Percentiles rank a stretch among this genome's conserved stretches.
phyloP scores from a whole-genome alignment of 495 filamentous ascomycete genomes.

The Terfezia boudieri region DNA sequence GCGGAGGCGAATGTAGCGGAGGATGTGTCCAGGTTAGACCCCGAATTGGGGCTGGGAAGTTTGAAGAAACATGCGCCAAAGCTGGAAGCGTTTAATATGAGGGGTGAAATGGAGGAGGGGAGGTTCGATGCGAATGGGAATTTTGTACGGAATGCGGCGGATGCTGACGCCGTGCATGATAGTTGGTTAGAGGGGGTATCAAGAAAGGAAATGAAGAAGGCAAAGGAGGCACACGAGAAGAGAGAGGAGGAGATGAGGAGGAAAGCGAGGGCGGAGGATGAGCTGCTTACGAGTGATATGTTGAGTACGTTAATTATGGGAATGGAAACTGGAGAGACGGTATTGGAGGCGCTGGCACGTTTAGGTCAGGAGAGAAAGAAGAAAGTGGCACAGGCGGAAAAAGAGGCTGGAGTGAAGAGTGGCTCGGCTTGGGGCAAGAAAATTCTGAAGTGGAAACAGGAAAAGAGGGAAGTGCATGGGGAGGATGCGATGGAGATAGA shows the following conservation, averaged over 20 bases:
- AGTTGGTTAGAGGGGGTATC: slow-evolving; percentile 77
- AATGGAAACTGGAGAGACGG: slow-evolving; percentile 66
- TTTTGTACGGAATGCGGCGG: slow-evolving; percentile 67
- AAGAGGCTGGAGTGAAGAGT: slow-evolving; percentile 31
- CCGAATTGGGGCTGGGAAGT: slow-evolving; percentile 68
- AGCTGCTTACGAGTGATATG: slow-evolving; percentile 48
- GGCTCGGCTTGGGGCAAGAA: slow-evolving; percentile 27
- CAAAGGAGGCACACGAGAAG: slow-evolving; percentile 70
- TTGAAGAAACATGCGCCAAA: slow-evolving; percentile 87
- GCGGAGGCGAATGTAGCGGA: slow-evolving; percentile 51
- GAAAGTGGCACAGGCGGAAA: slow-evolving; percentile 39
- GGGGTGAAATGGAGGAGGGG: slow-evolving; percentile 73
- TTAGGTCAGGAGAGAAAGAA: slow-evolving; percentile 45
- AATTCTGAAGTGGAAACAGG: slow-evolving; percentile 28
- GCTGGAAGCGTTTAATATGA: slow-evolving; percentile 92
- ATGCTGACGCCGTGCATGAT: slow-evolving; percentile 81
- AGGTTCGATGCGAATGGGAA: slow-evolving; percentile 78
- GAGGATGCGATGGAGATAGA: slow-evolving; percentile 25
- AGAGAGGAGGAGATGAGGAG: slow-evolving; percentile 52
- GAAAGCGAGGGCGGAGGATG: slow-evolving; percentile 48
- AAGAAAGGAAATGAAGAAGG: slow-evolving; percentile 77
- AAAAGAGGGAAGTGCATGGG: slow-evolving; percentile 22
- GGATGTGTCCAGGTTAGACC: slow-evolving; percentile 39
- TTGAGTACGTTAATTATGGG: slow-evolving; percentile 45
- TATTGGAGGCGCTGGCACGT: slow-evolving; percentile 67